These are phyloP conservation scores for Xerocomellus intermedius DNA, from an alignment of 768 basidiomycete genomes.

Conservation along the genomic window DNA sequence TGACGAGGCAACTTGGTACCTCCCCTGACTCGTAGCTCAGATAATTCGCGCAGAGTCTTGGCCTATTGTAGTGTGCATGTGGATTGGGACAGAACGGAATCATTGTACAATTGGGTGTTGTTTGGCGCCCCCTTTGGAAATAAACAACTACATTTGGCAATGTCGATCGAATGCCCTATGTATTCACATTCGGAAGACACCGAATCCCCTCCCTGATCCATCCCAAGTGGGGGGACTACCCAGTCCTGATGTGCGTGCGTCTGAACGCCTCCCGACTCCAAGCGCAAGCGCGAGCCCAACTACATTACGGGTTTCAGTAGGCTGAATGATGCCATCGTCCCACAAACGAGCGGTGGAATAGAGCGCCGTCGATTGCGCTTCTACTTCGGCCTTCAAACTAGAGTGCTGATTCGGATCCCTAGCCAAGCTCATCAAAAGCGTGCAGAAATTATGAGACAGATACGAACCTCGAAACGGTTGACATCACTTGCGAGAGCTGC, in stretches of 20 bases:
- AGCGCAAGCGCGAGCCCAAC: constrained; percentile 86
- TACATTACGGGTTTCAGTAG: constrained; percentile 84
- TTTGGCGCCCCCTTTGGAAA: constrained; percentile 23
- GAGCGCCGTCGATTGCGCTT: constrained; percentile 80
- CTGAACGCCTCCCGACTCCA: constrained; percentile 47
- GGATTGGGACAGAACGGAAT: neutral
- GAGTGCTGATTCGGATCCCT: constrained; percentile 81
- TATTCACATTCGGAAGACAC: constrained; percentile 84
- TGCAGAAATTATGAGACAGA: neutral
- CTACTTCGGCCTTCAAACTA: constrained; percentile 77
- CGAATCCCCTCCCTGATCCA: constrained; percentile 69
- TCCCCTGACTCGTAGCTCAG: neutral
- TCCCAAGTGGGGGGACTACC: constrained; percentile 54
- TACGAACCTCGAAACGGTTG: constrained; percentile 75
- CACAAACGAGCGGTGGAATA: constrained; percentile 92
- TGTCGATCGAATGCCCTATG: constrained; percentile 15
- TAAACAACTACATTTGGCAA: constrained; percentile 29
- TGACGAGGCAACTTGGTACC: neutral
- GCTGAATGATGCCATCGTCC: constrained; percentile 91
- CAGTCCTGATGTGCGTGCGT: constrained; percentile 7
- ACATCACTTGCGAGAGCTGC: constrained; percentile 92
- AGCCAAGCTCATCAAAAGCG: neutral
- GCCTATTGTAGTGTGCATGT: neutral
- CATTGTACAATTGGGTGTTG: constrained; percentile 1
- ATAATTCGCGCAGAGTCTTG: neutral